Evolutionary conservation across 805 yeast species (phyloP).

Genomic region (Candida arabinofermentans): DNA sequence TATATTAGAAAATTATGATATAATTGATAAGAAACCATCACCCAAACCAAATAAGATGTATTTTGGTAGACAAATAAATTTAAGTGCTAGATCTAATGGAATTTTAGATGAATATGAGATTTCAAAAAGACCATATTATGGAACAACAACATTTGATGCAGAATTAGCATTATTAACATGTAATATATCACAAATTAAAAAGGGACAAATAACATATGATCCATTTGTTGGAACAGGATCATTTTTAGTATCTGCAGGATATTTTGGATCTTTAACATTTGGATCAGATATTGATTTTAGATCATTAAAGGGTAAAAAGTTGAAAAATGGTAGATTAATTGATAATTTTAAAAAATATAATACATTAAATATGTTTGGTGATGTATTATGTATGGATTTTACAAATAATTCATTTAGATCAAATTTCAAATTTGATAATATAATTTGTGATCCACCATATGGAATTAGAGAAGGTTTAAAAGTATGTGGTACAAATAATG

Average conservation of each 20-base stretch:
- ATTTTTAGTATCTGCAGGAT: constrained; percentile 81
- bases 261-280: constrained; percentile 71
- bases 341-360: constrained; percentile 76
- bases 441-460: constrained; percentile 96
- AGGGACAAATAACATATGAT: constrained; percentile 72
- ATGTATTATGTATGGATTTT: constrained; percentile 88
- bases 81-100: constrained; percentile 56
- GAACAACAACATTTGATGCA: constrained; percentile 96
- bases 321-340: constrained; percentile 26
- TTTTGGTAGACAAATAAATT: constrained; percentile 71
- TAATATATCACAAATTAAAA: constrained; percentile 72
- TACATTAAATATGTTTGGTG: constrained; percentile 55
- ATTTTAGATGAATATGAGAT: constrained; percentile 76
- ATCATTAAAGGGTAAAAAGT: constrained; percentile 67
- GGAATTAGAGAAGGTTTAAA: constrained; percentile 95
- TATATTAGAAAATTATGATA: constrained; percentile 67
- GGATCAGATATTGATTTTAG: constrained; percentile 94
- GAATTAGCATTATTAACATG: constrained; percentile 85
- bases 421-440: constrained; percentile 64
- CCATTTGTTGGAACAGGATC: constrained; percentile 98
- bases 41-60: constrained; percentile 52
- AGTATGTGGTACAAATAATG: constrained; percentile 76
- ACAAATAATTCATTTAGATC: constrained; percentile 80
- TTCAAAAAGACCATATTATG: constrained; percentile 79
- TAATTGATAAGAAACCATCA: constrained; percentile 32